Evolutionary conservation across 176 grass and related monocot species (phyloP).

Genomic region (Chloris gayana): DNA sequence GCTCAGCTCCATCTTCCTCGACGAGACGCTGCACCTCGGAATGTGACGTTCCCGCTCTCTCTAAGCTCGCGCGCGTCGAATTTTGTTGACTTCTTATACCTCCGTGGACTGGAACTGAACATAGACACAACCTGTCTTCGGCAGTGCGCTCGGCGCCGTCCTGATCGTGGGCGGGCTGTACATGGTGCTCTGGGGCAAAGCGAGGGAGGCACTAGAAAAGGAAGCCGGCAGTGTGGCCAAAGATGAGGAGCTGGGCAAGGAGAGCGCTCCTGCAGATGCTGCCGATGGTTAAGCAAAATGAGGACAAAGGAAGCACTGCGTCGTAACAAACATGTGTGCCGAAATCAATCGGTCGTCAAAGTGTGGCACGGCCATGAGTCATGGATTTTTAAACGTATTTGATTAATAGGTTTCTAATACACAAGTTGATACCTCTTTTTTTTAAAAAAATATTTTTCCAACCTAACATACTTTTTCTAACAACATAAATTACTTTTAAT

Average conservation of each 20-base stretch:
- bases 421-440: too few relatives aligned
- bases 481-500: too few relatives aligned
- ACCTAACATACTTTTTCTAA: too few relatives aligned
- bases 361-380: too few relatives aligned
- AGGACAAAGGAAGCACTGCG: neutral
- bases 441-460: too few relatives aligned
- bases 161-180: constrained; percentile 62
- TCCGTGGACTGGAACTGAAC: neutral
- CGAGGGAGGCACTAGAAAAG: constrained; percentile 36
- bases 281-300: neutral
- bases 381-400: too few relatives aligned
- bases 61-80: too few relatives aligned
- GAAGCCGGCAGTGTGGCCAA: neutral
- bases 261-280: neutral
- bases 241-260: constrained; percentile 28
- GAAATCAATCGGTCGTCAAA: too few relatives aligned
- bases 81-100: neutral
- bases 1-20: constrained; percentile 51
- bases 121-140: neutral
- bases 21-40: constrained; percentile 50
- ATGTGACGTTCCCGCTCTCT: constrained; percentile 17
- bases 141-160: constrained; percentile 42
- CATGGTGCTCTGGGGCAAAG: constrained; percentile 65
- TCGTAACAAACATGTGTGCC: neutral
- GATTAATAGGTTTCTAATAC: too few relatives aligned